Conservation (phyloP, 805 yeast species). For the Yarrowia osloensis region DNA sequence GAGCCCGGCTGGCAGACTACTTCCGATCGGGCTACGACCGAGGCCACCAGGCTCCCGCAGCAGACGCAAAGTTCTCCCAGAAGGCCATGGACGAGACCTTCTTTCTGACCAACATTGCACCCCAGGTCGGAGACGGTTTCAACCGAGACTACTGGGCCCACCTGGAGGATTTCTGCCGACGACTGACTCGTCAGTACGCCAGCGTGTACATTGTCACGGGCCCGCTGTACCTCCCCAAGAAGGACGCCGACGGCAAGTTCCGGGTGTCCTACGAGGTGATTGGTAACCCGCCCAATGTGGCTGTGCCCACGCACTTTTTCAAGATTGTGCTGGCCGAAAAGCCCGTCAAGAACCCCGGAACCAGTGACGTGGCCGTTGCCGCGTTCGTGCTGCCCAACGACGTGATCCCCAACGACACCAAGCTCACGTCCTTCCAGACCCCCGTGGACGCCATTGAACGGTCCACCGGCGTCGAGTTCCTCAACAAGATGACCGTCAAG, state of each 20-base stretch:
- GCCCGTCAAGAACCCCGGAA: conserved; percentile 44
- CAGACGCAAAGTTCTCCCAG: conserved; percentile 90
- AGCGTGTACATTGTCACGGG: conserved; percentile 90
- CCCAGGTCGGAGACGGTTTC: conserved; percentile 97
- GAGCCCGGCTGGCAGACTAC: conserved; percentile 79
- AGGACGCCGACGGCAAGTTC: conserved; percentile 78
- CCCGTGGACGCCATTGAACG: conserved; percentile 89
- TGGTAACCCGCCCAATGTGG: conserved; percentile 94
- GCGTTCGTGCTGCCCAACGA: conserved; percentile 94
- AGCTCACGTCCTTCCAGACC: conserved; percentile 75
- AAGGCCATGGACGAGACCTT: conserved; percentile 95
- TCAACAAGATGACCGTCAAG: conserved; percentile 65
- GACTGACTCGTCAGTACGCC: conserved; percentile 68
- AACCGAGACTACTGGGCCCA: conserved; percentile 98
- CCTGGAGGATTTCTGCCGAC: conserved; percentile 83
- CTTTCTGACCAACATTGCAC: conserved; percentile 84
- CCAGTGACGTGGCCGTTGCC: conserved; percentile 61
- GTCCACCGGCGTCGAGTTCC: conserved; percentile 78
- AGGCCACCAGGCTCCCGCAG: conserved; percentile 98
- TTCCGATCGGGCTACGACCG: conserved; percentile 95
- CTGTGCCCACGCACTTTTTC: conserved; percentile 97
- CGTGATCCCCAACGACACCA: conserved; percentile 67
- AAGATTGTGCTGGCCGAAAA: conserved; percentile 85
- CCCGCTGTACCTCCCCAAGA: conserved; percentile 83
- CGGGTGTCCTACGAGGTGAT: conserved; percentile 87